These are phyloP conservation scores for Apiotrichum mycotoxinovorans DNA, from an alignment of 1,284 basidiomycete genomes.

Conservation along the genomic window DNA sequence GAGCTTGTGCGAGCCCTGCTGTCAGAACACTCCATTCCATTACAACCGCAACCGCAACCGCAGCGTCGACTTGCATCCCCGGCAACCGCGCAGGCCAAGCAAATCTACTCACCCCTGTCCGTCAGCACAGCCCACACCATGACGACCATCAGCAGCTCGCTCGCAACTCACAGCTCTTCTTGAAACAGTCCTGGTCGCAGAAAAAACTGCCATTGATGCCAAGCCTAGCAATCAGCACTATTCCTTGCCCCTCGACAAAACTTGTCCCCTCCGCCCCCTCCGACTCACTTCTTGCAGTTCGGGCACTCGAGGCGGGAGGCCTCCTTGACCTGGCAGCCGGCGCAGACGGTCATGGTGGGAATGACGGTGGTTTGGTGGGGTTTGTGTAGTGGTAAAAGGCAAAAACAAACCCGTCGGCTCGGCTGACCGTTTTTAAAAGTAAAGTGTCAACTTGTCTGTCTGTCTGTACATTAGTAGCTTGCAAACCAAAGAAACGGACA, in stretches of 20 bases:
- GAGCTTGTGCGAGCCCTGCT: conserved; percentile 42
- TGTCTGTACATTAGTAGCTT: too few relatives aligned
- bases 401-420: too few relatives aligned
- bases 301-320: conserved; percentile 50
- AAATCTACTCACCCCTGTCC: neutral
- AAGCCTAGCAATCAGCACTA: conserved; percentile 30
- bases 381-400: neutral
- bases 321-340: conserved; percentile 46
- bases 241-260: too few relatives aligned
- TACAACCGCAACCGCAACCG: too few relatives aligned
- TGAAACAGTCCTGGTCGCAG: conserved; percentile 52
- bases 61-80: too few relatives aligned
- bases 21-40: neutral
- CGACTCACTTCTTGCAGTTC: conserved; percentile 50
- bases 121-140: conserved; percentile 1
- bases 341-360: conserved; percentile 27
- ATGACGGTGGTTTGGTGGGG: neutral
- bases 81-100: too few relatives aligned
- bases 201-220: conserved; percentile 51
- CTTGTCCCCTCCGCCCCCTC: too few relatives aligned
- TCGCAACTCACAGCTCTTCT: conserved; percentile 47
- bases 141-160: too few relatives aligned
- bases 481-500: too few relatives aligned
- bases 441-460: too few relatives aligned
- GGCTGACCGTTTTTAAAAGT: too few relatives aligned